These are phyloP conservation scores for Cystobasidium tubakii DNA, from an alignment of 768 basidiomycete genomes.

Conservation along the genomic window DNA sequence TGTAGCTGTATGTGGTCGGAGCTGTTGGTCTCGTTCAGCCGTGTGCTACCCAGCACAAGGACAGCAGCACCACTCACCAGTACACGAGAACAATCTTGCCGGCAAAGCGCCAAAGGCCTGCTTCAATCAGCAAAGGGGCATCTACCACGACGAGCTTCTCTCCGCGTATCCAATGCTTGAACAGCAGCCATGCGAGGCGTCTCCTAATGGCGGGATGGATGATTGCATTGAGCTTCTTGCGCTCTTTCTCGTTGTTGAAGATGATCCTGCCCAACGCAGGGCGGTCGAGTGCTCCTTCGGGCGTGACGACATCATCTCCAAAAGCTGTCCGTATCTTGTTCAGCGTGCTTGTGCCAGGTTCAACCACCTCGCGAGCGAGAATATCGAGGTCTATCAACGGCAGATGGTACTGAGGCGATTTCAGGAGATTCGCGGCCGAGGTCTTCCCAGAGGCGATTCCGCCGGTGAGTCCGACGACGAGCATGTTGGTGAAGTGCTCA, in stretches of 20 bases:
- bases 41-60: neutral
- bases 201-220: slow-evolving; percentile 80
- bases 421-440: slow-evolving; percentile 71
- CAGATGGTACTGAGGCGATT: slow-evolving; percentile 55
- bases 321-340: slow-evolving; percentile 64
- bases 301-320: slow-evolving; percentile 62
- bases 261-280: slow-evolving; percentile 75
- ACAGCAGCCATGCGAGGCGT: slow-evolving; percentile 55
- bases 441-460: slow-evolving; percentile 95
- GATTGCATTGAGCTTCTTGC: slow-evolving; percentile 71
- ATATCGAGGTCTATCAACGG: slow-evolving; percentile 92
- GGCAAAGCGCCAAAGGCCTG: slow-evolving; percentile 74
- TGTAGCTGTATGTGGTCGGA: slow-evolving; percentile 75
- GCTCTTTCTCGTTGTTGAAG: slow-evolving; percentile 65
- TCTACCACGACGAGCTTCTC: slow-evolving; percentile 76
- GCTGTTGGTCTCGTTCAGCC: slow-evolving; percentile 54
- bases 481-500: slow-evolving; percentile 15
- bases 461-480: slow-evolving; percentile 90
- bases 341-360: slow-evolving; percentile 72
- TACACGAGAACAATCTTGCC: slow-evolving; percentile 82
- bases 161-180: slow-evolving; percentile 69
- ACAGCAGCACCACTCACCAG: slow-evolving; percentile 57
- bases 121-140: slow-evolving; percentile 85
- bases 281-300: slow-evolving; percentile 70
- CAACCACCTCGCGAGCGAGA: slow-evolving; percentile 76